These are phyloP conservation scores for Trapa bicornis DNA, from an alignment of 345 rosid species.

Conservation along the genomic window DNA sequence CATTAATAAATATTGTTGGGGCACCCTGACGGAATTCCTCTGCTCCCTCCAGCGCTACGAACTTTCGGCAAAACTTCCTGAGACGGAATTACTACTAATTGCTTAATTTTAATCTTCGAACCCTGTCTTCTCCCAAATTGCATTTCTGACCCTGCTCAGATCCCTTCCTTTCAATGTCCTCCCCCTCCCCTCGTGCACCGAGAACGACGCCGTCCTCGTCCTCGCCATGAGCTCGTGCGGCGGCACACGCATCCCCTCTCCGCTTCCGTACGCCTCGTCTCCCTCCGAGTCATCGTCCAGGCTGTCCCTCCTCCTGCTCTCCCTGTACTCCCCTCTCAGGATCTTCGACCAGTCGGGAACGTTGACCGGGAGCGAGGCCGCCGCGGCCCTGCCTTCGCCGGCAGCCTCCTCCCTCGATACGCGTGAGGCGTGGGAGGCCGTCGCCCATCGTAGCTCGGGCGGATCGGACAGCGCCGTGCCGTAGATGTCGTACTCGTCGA, in stretches of 20 bases:
- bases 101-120: constrained; percentile 47
- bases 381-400: constrained; percentile 7
- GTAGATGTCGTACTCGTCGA: constrained; percentile 81
- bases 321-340: constrained; percentile 55
- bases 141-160: constrained; percentile 89
- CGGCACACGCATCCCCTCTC: constrained; percentile 34
- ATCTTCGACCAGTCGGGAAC: constrained; percentile 99
- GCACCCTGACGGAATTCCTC: too few relatives aligned
- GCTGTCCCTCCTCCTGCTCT: constrained; percentile 26
- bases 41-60: neutral
- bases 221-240: constrained; percentile 90
- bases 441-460: constrained; percentile 40
- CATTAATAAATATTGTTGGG: too few relatives aligned
- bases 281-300: constrained; percentile 21
- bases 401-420: constrained; percentile 15
- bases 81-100: neutral
- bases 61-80: neutral
- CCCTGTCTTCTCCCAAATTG: constrained; percentile 94
- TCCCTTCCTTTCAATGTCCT: constrained; percentile 98
- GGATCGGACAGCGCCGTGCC: constrained; percentile 31
- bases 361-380: constrained; percentile 77
- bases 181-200: constrained; percentile 93
- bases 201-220: constrained; percentile 81
- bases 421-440: constrained; percentile 14
- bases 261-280: constrained; percentile 15